Base-by-base conservation (phyloP, 1,139 yeast species). In the Magnusiomyces clavatus region DNA sequence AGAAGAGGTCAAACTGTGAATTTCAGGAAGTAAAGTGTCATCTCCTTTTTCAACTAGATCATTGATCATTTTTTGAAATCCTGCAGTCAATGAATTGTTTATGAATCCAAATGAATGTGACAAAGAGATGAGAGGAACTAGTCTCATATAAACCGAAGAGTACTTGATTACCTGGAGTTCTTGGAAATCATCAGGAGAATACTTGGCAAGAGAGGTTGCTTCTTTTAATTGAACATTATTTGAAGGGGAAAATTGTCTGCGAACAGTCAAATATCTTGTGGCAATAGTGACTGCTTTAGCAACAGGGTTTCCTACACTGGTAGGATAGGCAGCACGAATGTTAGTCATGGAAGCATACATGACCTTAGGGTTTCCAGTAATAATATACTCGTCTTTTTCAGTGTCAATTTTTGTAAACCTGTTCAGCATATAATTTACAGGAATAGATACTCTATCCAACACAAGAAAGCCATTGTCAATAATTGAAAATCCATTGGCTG, bases 401-500 rank as follows among this genome's bases (percentile, higher is more conserved):
- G 77, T 75, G 54, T 84, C 83, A 60, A 77, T 78, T 2, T 29
- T 10, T 52, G 85, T 77, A 69, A 78, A 85, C 65, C 82, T 83
- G 62, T 82, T 82, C 59, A 84, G 71, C 87, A 85, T 78, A 66
- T 76, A 81, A 65, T 76, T 82, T 60, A 84, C 75, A 55, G 94
- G 94, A 55, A 85, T 80, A 54, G 78, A 75, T 50, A 83, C 90
- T 58, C 77, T 73, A 49, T 82, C 73, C 65, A 82, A 83, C 68
- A 83, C 90, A 62, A 84, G 83, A 90, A 90, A 85, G 51, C 94
- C 94, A 64, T 85, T 85, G 66, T 85, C 94, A 29, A 19, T 46
- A 36, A 46, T n/a, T 11, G 49, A 38, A 38, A 46, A 46, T 6
- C 43, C 44, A 29, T 59, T 75, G 47, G 90, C 92, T 89, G 84